These are phyloP conservation scores for Calamus simplicifolius DNA, from an alignment of 176 grass and related monocot species.

Conservation along the genomic window DNA sequence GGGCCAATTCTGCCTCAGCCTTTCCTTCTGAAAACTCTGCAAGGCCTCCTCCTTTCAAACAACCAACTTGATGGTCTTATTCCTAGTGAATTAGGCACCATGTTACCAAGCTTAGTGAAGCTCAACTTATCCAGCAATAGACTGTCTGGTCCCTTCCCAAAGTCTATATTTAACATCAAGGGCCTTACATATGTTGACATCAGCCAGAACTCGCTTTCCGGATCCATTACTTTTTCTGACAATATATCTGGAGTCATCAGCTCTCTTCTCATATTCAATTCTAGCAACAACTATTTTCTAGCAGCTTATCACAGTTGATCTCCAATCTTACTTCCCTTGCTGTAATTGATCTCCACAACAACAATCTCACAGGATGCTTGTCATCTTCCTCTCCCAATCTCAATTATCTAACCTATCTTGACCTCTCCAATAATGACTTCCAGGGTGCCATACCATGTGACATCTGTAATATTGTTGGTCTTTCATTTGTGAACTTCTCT, in stretches of 20 bases:
- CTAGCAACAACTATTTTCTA: conserved; percentile 77
- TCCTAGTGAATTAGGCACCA: conserved; percentile 44
- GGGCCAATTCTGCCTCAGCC: conserved; percentile 53
- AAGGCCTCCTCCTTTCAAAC: conserved; percentile 79
- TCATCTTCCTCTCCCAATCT: conserved; percentile 57
- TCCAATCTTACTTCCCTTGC: conserved; percentile 73
- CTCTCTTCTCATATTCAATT: conserved; percentile 72
- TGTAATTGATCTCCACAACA: conserved; percentile 82
- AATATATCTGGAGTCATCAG: conserved; percentile 26
- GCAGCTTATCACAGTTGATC: conserved; percentile 48
- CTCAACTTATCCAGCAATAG: conserved; percentile 73
- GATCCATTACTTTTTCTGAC: conserved; percentile 45
- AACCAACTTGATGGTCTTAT: conserved; percentile 69
- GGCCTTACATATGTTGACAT: conserved; percentile 56
- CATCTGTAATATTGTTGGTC: conserved; percentile 62
- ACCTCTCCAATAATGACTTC: conserved; percentile 77
- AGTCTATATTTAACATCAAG: conserved; percentile 49
- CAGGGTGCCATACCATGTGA: conserved; percentile 63
- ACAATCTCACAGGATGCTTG: conserved; percentile 65
- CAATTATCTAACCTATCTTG: conserved; percentile 70
- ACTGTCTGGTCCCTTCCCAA: conserved; percentile 57
- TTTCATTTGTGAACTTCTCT: conserved; percentile 71
- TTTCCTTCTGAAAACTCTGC: conserved; percentile 41
- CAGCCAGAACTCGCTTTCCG: conserved; percentile 73
- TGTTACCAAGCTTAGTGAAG: conserved; percentile 59